These are phyloP conservation scores for Malus hybrid DNA, from an alignment of 331 rosid genomes.

Conservation along the genomic window DNA sequence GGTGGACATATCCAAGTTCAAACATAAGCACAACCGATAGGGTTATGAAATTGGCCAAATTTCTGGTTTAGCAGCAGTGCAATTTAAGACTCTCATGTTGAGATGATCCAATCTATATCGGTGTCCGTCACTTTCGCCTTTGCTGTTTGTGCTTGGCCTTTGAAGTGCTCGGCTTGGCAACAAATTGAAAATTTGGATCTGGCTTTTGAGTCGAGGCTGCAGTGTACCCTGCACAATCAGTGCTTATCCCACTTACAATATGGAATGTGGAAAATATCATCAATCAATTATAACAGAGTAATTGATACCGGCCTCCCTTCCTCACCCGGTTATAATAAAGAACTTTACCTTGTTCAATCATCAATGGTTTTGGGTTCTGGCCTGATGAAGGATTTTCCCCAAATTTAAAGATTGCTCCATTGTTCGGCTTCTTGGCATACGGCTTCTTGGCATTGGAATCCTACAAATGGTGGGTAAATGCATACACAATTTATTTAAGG, in stretches of 20 bases:
- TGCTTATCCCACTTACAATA: not conserved
- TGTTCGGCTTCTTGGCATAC: not conserved
- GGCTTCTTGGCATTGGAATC: not conserved
- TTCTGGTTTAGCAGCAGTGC: not conserved
- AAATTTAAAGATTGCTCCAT: not conserved
- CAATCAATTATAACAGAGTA: not conserved
- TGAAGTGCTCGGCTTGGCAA: not conserved
- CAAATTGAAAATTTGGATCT: not conserved
- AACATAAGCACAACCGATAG: not conserved
- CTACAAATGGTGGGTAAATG: not conserved
- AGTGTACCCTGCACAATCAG: too few relatives aligned
- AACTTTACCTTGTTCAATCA: not conserved
- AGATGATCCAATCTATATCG: not conserved
- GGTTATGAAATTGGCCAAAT: not conserved
- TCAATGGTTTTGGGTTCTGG: not conserved
- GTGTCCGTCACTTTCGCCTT: not conserved
- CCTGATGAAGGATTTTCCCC: not conserved
- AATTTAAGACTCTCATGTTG: not conserved
- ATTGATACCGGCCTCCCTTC: not conserved
- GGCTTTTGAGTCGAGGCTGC: not conserved
- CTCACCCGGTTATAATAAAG: not conserved
- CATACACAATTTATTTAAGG: not conserved
- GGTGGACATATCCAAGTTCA: not conserved
- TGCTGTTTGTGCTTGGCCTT: not conserved
- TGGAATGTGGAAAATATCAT: not conserved